Evolutionary conservation across 352 stramenopile genomes (phyloP), one percentile per base, ranked within the genome.

Genomic region (Detonula confervacea): DNA sequence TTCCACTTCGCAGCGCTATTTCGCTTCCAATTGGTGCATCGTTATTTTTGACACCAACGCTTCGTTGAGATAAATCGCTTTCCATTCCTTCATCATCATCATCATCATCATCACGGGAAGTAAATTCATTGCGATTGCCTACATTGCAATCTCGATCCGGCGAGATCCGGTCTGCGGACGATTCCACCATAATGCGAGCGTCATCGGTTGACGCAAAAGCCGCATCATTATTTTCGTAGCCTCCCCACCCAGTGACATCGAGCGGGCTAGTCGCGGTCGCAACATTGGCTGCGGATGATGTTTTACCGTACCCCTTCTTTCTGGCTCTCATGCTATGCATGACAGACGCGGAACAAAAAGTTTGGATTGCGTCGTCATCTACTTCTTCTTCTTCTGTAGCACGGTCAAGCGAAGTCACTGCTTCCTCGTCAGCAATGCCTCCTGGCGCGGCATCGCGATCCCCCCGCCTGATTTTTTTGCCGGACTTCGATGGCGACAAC

Each of bases 281-380:
- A 37, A 8, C 3, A 3, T 37, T 37, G 30, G 30, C 30, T 37
- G 30, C 30, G 18, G 51, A 12, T 16, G 22, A 42, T 22, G 24
- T 63, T 25, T 25, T 63, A 20, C 54, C 54, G 54, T 63, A 47
- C 12, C 54, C 25, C 16, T 25, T 63, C 29, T 63, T 63, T 16
- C 54, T 63, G 27, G 5, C 37, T 42, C 16, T 49, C 16, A 2
- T 16, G 4, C 5, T 24, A 22, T 37, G 30, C 30, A 8, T 37
- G 30, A 8, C 30, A 9, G 30, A 37, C 8, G 30, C 30, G 2
- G 24, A 63, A 29, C 27, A 25, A 16, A 42, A 12, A 46, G 44
- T 16, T 12, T 49, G 8, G 16, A 49, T 49, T 49, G 4, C 8
- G 2, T 42, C 16, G 25, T 47, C n/a, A n/a, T n/a, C n/a, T n/a